Conservation (phyloP, 176 grass and related monocot species). For the Carex pumila region DNA sequence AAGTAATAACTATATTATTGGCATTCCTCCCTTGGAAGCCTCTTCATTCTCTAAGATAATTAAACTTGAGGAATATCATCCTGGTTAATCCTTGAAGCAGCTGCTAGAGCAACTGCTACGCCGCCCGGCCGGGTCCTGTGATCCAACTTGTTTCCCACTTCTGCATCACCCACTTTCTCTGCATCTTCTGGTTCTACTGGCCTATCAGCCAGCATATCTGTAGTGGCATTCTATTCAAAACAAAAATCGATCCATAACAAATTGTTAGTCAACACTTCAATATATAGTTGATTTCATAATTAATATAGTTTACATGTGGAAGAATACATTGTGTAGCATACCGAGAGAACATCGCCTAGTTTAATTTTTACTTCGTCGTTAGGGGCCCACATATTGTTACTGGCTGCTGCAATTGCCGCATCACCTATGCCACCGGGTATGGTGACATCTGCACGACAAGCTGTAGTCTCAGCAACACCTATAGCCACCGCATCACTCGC, state of each 20-base stretch:
- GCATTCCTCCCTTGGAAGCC: not conserved
- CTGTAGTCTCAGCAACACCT: constrained; percentile 40
- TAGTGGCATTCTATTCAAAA: constrained; percentile 34
- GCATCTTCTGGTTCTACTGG: constrained; percentile 41
- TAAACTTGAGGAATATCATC: constrained; percentile 1
- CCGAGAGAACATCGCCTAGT: constrained; percentile 46
- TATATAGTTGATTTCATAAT: not conserved
- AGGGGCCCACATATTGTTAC: constrained; percentile 21
- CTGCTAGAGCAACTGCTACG: constrained; percentile 42
- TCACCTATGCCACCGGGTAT: constrained; percentile 24
- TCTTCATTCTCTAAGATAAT: not conserved
- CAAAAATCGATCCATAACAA: not conserved
- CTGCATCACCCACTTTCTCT: constrained; percentile 34
- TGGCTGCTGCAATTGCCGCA: constrained; percentile 29
- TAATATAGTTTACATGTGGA: not conserved
- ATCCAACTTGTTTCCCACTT: constrained; percentile 38
- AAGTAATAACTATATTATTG: not conserved
- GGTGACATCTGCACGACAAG: constrained; percentile 21
- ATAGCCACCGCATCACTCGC: constrained; percentile 50
- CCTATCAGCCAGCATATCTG: constrained; percentile 40
- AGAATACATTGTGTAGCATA: not conserved
- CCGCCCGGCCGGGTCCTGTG: constrained; percentile 19
- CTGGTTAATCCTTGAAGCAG: constrained; percentile 54
- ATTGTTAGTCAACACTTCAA: not conserved
- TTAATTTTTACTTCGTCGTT: constrained; percentile 38